Evolutionary conservation across 2,329 filamentous ascomycete species (phyloP), one percentile per base, ranked within the genome.

Genomic region (Penicillium sp.): DNA sequence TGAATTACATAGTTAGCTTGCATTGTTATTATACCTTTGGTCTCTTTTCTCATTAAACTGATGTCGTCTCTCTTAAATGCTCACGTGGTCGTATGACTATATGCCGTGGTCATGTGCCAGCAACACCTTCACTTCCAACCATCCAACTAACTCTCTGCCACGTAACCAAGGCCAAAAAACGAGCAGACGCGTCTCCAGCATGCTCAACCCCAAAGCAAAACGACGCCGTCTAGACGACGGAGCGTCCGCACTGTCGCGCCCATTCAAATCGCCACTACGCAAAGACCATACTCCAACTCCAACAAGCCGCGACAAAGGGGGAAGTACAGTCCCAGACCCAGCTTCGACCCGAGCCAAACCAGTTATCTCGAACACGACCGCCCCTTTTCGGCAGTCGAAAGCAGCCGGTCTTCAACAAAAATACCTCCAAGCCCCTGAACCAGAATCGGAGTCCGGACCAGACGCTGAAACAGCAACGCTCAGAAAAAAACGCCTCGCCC

Each of bases 191-290:
- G 2, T 11, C n/a, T 11, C 40, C 6, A n/a, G n/a, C 4, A 21
- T 43, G 40, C 26, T 28, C 20, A 50, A 14, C 18, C 40, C 18
- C 7, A 59, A 60, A 54, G 73, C 79, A 56, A 57, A 89, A 74
- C 82, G 85, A 50, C 84, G 86, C 59, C 83, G 84, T 61, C 74
- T 87, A 60, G 79, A 86, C 57, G 74, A 80, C 46, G 79, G 82
- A 40, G 73, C 79, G 21, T 78, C 77, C n/a, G 81, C 81, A 6
- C 80, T 90, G 48, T 80, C 81, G 60, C 88, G 86, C 66, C 88
- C 88, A 0, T 91, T 91, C 74, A 85, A 86, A 62, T 90, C 88
- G 47, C 88, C 87, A 14, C 80, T 88, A 59, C 82, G 80, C 62
- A 42, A 35, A 40, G 26, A 30, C 28, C 26, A 45, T 21, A 46